phyloP scores from a whole-genome alignment of 805 yeast species.

The Saturnispora ahearnii region DNA sequence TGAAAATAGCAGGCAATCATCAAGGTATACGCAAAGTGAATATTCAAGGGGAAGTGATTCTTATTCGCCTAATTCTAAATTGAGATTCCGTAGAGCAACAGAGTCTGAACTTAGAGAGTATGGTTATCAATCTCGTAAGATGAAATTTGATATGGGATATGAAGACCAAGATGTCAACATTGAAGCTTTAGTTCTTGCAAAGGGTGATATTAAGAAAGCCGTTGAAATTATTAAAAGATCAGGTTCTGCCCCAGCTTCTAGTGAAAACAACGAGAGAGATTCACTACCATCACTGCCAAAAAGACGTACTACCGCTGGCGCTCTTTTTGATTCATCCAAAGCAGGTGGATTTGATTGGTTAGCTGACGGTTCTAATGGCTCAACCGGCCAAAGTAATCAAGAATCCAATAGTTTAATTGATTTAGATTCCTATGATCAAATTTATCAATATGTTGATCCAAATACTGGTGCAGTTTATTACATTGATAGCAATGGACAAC shows the following conservation, averaged over 20 bases:
- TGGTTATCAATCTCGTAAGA: slow-evolving; percentile 37
- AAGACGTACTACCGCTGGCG: slow-evolving; percentile 28
- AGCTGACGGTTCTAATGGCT: slow-evolving; percentile 15
- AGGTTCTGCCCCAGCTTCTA: slow-evolving; percentile 14
- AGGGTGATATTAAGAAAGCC: slow-evolving; percentile 55
- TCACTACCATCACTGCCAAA: slow-evolving; percentile 40
- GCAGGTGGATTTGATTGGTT: slow-evolving; percentile 31
- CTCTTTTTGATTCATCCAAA: slow-evolving; percentile 25
- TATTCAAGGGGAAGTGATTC: slow-evolving; percentile 1
- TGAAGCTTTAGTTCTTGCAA: slow-evolving; percentile 52
- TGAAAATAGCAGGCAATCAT: background rate
- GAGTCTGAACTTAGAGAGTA: slow-evolving; percentile 45
- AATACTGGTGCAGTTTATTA: slow-evolving; percentile 58
- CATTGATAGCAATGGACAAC: slow-evolving; percentile 62
- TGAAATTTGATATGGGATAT: slow-evolving; percentile 48
- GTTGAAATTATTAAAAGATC: slow-evolving; percentile 44
- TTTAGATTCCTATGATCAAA: slow-evolving; percentile 28
- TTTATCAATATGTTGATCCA: slow-evolving; percentile 65
- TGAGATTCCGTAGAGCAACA: slow-evolving; percentile 46
- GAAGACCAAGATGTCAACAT: slow-evolving; percentile 45
- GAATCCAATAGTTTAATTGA: slow-evolving; percentile 28
- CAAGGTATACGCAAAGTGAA: slow-evolving; percentile 1
- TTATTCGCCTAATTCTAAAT: slow-evolving; percentile 12
- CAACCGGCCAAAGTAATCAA: background rate
- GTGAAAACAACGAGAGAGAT: slow-evolving; percentile 17